Evolutionary conservation across 192 early-diverging fungal species (phyloP).

Genomic region (Coemansia sp.): DNA sequence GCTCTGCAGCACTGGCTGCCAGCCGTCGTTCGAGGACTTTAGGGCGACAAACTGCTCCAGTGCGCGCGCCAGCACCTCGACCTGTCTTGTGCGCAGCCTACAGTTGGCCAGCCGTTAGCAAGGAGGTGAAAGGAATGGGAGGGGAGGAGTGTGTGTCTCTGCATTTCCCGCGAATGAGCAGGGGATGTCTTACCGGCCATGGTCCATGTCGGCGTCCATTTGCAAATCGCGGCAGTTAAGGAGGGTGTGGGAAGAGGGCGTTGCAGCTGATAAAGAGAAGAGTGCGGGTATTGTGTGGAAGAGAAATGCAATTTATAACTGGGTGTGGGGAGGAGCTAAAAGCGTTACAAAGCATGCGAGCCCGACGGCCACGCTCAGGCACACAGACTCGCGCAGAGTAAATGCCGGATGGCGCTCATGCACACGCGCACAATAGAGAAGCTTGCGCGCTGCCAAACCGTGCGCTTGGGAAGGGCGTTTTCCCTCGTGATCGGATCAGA

Average conservation of each 20-base stretch:
- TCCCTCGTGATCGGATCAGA: too few relatives aligned
- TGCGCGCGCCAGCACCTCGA: slow-evolving; percentile 36
- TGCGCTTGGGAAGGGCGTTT: too few relatives aligned
- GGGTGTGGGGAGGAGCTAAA: too few relatives aligned
- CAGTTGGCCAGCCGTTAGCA: too few relatives aligned
- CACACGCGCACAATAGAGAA: too few relatives aligned
- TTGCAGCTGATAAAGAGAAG: background rate
- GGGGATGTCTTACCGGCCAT: slow-evolving; percentile 26
- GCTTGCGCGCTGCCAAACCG: too few relatives aligned
- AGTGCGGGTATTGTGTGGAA: too few relatives aligned
- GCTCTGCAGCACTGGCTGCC: slow-evolving; percentile 21
- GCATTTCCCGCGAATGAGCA: background rate
- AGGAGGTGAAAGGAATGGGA: background rate
- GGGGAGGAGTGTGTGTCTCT: background rate
- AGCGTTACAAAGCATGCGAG: too few relatives aligned
- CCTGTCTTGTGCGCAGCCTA: slow-evolving; percentile 47
- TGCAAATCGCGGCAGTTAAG: too few relatives aligned
- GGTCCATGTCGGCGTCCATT: slow-evolving; percentile 33
- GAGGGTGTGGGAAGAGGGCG: too few relatives aligned
- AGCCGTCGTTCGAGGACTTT: slow-evolving; percentile 39
- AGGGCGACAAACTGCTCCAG: slow-evolving; percentile 42
- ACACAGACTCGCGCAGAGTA: background rate
- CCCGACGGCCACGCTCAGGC: background rate
- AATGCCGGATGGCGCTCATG: too few relatives aligned
- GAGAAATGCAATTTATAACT: background rate